Percentiles rank a stretch among this genome's conserved stretches.
Conservation (phyloP, 306 rosid species). For the Leucaena leucocephala region DNA sequence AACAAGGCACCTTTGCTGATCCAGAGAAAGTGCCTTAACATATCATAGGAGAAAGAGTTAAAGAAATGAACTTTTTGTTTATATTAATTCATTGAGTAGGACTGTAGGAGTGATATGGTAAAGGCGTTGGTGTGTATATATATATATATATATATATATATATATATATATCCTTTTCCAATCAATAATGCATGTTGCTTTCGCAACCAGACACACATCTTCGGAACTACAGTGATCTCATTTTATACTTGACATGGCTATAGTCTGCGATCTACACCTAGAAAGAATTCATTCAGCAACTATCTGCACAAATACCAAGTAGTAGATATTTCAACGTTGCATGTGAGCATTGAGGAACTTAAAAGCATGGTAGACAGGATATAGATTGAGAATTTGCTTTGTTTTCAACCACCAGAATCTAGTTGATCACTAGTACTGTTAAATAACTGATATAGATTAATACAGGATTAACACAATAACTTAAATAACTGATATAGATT, state of each 20-base stretch:
- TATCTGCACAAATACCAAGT: neutral
- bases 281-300: neutral
- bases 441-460: constrained; percentile 19
- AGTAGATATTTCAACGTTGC: neutral
- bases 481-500: constrained; percentile 16
- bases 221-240: neutral
- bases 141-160: neutral
- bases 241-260: neutral
- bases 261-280: neutral
- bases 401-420: neutral
- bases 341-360: neutral
- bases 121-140: constrained; percentile 5
- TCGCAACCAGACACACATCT: neutral
- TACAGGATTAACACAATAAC: constrained; percentile 26
- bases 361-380: neutral
- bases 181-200: constrained; percentile 21
- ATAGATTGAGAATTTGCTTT: neutral
- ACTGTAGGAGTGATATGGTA: no score
- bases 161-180: constrained; percentile 23
- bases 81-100: neutral
- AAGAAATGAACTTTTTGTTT: constrained; percentile 1
- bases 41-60: neutral
- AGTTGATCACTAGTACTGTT: neutral
- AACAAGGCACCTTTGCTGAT: neutral
- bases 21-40: constrained; percentile 3